phyloP scores from a whole-genome alignment of 345 rosid species.

The Xanthoceras sorbifolium region DNA sequence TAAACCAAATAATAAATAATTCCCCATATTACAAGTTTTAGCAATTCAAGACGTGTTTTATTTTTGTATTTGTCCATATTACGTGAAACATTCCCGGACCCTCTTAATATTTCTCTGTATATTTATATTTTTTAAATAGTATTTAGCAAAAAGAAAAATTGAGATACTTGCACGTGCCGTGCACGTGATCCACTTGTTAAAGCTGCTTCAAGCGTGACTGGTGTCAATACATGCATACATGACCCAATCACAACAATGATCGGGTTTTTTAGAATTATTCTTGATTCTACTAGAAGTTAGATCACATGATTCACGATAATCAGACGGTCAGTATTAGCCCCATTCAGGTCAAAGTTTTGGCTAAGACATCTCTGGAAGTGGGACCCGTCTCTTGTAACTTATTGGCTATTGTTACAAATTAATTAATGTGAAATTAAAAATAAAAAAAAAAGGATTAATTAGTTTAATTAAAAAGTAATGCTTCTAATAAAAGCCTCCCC shows the following conservation, averaged over 20 bases:
- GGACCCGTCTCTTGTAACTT: not conserved
- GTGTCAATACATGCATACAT: not conserved
- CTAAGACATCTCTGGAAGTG: not conserved
- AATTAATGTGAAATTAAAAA: not conserved
- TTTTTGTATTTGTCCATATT: no score
- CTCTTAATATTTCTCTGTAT: no score
- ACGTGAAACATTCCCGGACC: no score
- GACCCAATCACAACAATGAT: not conserved
- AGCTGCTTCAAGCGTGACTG: conserved; percentile 30
- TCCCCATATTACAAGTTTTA: no score
- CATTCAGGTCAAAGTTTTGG: not conserved
- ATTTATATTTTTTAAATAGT: no score
- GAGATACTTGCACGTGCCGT: not conserved
- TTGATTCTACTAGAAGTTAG: not conserved
- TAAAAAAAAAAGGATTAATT: not conserved
- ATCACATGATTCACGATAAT: conserved; percentile 16
- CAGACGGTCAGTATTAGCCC: not conserved
- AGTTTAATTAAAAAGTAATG: conserved; percentile 43
- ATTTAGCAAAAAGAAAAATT: no score
- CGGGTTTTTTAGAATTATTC: conserved; percentile 5
- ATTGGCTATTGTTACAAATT: not conserved
- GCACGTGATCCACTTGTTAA: conserved; percentile 26
- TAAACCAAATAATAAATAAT: no score
- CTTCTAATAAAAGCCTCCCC: conserved; percentile 43
- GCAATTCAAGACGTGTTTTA: no score